Evolutionary conservation across 345 rosid genomes (phyloP).

Genomic region (Microcos paniculata): DNA sequence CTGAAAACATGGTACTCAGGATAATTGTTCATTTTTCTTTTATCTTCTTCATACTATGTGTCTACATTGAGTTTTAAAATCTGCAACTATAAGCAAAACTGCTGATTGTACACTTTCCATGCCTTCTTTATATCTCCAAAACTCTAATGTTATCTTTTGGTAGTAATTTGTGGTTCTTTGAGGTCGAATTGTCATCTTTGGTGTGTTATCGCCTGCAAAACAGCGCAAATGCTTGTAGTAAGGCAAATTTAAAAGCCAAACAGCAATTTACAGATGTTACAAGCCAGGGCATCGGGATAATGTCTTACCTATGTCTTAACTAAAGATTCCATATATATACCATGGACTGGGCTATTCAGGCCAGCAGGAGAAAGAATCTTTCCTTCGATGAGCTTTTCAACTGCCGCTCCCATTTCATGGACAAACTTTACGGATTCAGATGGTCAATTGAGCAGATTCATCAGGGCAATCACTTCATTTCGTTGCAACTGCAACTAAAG

Average conservation of each 20-base stretch:
- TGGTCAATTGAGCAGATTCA: slow-evolving; percentile 19
- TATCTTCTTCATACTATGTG: background rate
- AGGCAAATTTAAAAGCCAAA: background rate
- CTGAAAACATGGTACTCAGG: too few relatives aligned
- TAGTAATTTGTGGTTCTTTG: background rate
- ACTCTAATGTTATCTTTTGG: background rate
- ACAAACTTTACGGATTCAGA: slow-evolving; percentile 18
- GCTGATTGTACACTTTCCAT: slow-evolving; percentile 6
- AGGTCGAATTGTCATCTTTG: background rate
- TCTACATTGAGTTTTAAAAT: background rate
- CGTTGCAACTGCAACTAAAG: slow-evolving; percentile 20
- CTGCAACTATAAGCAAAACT: background rate
- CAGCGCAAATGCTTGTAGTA: background rate
- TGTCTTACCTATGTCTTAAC: slow-evolving; percentile 6
- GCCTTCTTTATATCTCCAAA: background rate
- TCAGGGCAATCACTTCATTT: slow-evolving; percentile 25
- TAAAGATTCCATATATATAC: background rate
- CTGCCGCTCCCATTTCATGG: slow-evolving; percentile 18
- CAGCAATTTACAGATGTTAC: background rate
- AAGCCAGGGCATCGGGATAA: background rate
- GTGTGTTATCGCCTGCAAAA: background rate
- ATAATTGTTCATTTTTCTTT: too few relatives aligned
- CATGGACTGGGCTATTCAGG: background rate
- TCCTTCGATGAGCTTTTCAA: background rate
- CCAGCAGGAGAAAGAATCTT: background rate